phyloP scores from a whole-genome alignment of 73 alveolate species.

The Urostyla sp. region DNA sequence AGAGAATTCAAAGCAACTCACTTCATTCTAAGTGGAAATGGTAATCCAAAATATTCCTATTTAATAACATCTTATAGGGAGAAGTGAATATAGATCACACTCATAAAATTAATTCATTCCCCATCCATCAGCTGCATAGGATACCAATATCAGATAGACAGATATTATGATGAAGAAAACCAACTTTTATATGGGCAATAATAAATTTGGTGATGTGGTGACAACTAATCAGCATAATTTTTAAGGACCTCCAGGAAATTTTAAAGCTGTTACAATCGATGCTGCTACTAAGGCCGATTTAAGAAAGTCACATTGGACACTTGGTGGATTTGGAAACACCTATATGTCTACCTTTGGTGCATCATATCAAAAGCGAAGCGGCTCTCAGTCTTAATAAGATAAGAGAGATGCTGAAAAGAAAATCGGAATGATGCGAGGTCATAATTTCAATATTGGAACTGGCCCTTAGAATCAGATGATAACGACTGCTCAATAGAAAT shows the following conservation, averaged over 20 bases:
- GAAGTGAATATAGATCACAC: background rate
- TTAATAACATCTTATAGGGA: background rate
- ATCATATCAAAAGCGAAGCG: constrained; percentile 2
- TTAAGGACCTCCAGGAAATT: constrained; percentile 6
- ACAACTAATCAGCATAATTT: constrained; percentile 17
- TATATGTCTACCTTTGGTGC: constrained; percentile 10
- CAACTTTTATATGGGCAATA: constrained; percentile 23
- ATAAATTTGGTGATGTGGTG: background rate
- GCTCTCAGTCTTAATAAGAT: background rate
- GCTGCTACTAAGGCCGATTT: constrained; percentile 33
- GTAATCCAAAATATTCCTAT: background rate
- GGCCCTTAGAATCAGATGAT: constrained; percentile 19
- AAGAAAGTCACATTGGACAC: constrained; percentile 33
- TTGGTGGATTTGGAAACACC: constrained; percentile 25
- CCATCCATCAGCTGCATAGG: background rate
- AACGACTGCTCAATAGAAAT: background rate
- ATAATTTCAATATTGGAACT: constrained; percentile 26
- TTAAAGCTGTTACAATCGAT: constrained; percentile 40
- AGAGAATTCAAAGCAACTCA: constrained; percentile 17
- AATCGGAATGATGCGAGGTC: constrained; percentile 24
- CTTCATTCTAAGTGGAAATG: constrained; percentile 14
- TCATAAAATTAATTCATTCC: constrained; percentile 22
- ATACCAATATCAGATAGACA: background rate
- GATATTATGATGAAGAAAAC: constrained; percentile 29
- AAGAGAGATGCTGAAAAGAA: background rate